phyloP scores from a whole-genome alignment of 306 rosid genomes.

The Prunus davidiana region DNA sequence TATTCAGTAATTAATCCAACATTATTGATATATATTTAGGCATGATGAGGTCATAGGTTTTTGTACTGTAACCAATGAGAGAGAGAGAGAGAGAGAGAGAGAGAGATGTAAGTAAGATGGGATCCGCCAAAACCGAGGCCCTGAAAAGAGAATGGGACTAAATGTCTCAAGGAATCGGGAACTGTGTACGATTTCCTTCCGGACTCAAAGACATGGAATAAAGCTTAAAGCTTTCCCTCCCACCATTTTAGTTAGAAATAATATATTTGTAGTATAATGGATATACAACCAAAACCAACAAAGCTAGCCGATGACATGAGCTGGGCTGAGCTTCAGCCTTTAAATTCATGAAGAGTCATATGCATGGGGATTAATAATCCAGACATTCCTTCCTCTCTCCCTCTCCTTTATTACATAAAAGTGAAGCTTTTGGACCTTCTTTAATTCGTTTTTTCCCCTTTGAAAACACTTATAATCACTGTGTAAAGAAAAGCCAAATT shows the following conservation, averaged over 20 bases:
- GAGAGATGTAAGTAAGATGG: neutral
- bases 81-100: too few species aligned
- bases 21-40: neutral
- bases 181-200: conserved; percentile 73
- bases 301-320: neutral
- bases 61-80: neutral
- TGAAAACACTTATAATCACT: neutral
- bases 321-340: conserved; percentile 24
- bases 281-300: neutral
- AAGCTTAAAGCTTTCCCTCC: conserved; percentile 47
- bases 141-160: conserved; percentile 69
- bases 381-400: conserved; percentile 19
- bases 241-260: conserved; percentile 15
- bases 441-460: conserved; percentile 5
- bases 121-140: conserved; percentile 50
- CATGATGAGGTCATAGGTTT: neutral
- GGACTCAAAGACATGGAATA: conserved; percentile 52
- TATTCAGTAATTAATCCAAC: neutral
- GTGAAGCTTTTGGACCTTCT: conserved; percentile 34
- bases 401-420: conserved; percentile 48
- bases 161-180: conserved; percentile 56
- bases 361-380: conserved; percentile 63
- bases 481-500: neutral
- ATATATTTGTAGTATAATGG: neutral
- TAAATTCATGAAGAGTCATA: conserved; percentile 19